These are phyloP conservation scores for Monosporascus sp. DNA, from an alignment of 2,329 filamentous ascomycete genomes.

Conservation along the genomic window DNA sequence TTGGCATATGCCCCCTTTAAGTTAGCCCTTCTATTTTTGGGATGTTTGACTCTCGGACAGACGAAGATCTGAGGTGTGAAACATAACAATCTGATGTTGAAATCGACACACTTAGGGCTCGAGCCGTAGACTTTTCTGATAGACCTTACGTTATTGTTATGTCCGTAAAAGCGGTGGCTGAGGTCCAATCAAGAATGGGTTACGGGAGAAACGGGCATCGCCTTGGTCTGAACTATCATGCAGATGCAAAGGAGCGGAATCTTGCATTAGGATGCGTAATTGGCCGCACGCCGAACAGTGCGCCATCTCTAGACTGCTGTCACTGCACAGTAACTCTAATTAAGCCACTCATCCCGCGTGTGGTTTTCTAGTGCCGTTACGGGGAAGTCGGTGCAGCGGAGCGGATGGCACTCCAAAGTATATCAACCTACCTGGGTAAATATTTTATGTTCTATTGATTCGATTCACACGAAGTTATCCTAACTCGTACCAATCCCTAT, in stretches of 20 bases:
- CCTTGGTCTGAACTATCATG: slow-evolving; percentile 12
- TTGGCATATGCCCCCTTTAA: too few relatives aligned
- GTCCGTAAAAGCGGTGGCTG: too few relatives aligned
- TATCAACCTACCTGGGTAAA: background rate
- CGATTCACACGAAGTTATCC: too few relatives aligned
- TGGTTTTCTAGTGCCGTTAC: background rate
- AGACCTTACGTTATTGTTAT: too few relatives aligned
- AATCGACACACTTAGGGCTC: background rate
- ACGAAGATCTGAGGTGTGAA: too few relatives aligned
- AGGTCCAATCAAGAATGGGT: background rate
- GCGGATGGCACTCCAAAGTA: too few relatives aligned
- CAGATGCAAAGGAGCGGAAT: slow-evolving; percentile 24
- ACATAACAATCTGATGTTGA: too few relatives aligned
- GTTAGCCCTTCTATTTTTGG: too few relatives aligned
- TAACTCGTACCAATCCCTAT: too few relatives aligned
- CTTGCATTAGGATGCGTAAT: slow-evolving; percentile 28
- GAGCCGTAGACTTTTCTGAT: too few relatives aligned
- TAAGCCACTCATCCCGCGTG: background rate
- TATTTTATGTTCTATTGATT: too few relatives aligned
- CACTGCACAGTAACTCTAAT: background rate
- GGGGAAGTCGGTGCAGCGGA: background rate
- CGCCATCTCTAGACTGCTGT: slow-evolving; percentile 15
- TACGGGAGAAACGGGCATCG: slow-evolving; percentile 14
- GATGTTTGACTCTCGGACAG: too few relatives aligned
- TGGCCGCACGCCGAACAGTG: slow-evolving; percentile 19